Evolutionary conservation across 2,329 filamentous ascomycete genomes (phyloP), one percentile per base, ranked within the genome.

Genomic region (Apiospora pterosperma): DNA sequence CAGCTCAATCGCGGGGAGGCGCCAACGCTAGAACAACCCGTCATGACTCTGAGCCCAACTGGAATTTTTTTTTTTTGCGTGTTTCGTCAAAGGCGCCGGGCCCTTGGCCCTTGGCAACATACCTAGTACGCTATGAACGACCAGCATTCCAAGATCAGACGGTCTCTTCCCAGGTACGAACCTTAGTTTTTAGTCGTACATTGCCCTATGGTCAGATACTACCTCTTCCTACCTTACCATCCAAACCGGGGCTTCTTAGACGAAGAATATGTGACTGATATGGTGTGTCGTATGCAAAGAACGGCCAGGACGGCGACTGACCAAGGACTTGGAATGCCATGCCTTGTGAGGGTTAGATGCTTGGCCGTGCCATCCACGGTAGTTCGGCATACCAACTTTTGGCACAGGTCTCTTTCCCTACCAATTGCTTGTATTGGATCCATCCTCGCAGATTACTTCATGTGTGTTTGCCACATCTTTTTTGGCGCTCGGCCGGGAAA

Each of bases 1-100:
- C 48, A n/a, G 48, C 48, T 55, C 48, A 52, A 55, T 55, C 48
- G 48, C 48, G 48, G 48, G 48, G 48, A 55, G 48, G 48, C 28
- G 48, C 48, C 48, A 55, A 34, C 48, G 48, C 48, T 55, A 55
- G 48, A 55, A 55, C 48, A 34, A n/a, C n/a, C 11, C 28, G n/a
- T 5, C 48, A 55, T 55, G 48, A 55, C 48, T 55, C 48, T 55
- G 16, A 11, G 8, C 28, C 48, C 28, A 28, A 55, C 31, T 19
- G n/a, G 14, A n/a, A 55, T 34, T 55, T 10, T 41, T 34, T 55
- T 10, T 41, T n/a, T 41, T 55, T 19, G 48, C 48, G 28, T 55
- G 28, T 55, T 55, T 34, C 48, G 48, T 55, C 48, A 55, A 28
- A 55, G 48, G 48, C 48, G 48, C 48, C 48, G 25, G 28, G 48